Conservation (phyloP, 1,284 basidiomycete genomes). For the Apiotrichum akiyoshidainum region DNA sequence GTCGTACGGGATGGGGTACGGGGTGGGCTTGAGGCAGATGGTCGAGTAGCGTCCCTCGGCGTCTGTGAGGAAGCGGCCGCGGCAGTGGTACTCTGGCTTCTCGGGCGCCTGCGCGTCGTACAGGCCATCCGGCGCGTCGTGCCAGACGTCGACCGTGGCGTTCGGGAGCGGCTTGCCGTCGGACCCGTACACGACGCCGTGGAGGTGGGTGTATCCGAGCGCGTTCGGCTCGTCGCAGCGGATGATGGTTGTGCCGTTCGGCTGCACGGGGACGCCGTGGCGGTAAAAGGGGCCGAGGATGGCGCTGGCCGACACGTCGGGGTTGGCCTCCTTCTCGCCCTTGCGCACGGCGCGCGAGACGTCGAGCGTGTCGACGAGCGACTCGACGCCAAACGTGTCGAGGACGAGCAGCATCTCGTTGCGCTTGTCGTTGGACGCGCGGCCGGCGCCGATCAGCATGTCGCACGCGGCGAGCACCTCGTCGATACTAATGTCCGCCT, state of each 20-base stretch:
- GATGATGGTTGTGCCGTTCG: constrained; percentile 38
- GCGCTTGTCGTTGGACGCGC: constrained; percentile 44
- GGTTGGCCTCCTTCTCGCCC: constrained; percentile 7
- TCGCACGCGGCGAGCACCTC: constrained; percentile 49
- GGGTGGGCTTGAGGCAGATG: constrained; percentile 42
- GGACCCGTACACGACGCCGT: constrained; percentile 34
- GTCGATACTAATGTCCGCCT: constrained; percentile 45
- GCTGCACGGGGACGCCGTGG: constrained; percentile 36
- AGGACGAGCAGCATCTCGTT: constrained; percentile 50
- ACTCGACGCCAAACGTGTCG: constrained; percentile 49
- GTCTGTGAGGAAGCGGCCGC: constrained; percentile 43
- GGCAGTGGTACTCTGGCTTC: constrained; percentile 44
- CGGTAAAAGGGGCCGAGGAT: constrained; percentile 40
- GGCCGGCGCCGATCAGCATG: constrained; percentile 43
- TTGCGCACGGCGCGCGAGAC: constrained; percentile 16
- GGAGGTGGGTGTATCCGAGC: constrained; percentile 34
- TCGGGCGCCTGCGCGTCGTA: constrained; percentile 48
- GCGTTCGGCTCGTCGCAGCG: constrained; percentile 33
- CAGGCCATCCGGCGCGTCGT: constrained; percentile 45
- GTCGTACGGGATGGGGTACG: constrained; percentile 51
- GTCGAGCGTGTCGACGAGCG: constrained; percentile 30
- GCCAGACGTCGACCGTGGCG: constrained; percentile 48
- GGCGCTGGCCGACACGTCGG: constrained; percentile 30
- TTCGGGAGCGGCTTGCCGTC: constrained; percentile 42
- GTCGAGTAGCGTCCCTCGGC: constrained; percentile 38